A percentile compares a stretch with the other conserved stretches of the same genome.
phyloP scores from a whole-genome alignment of 345 rosid species.

The Arabis alpina region DNA sequence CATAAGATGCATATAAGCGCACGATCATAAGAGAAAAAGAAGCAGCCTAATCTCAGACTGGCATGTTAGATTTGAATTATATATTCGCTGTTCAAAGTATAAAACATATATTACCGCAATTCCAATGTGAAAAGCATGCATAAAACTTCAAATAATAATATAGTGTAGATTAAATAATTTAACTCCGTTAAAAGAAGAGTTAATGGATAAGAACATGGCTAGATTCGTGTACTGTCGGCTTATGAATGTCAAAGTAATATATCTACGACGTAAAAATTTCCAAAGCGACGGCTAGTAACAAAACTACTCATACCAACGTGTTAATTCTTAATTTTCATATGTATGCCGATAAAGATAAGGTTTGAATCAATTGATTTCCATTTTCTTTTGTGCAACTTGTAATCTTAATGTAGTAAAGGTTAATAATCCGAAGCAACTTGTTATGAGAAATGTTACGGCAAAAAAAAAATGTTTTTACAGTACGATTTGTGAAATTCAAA shows the following conservation, averaged over 20 bases:
- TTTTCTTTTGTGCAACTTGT: background rate
- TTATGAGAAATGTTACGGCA: too few relatives aligned
- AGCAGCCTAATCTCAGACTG: slow-evolving; percentile 6
- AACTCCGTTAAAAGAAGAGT: background rate
- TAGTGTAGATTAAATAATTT: background rate
- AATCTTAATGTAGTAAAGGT: too few relatives aligned
- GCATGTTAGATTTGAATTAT: slow-evolving; percentile 23
- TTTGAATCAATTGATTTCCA: slow-evolving; percentile 9
- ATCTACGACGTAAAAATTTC: slow-evolving; percentile 7
- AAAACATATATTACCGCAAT: background rate
- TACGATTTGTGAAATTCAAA: too few relatives aligned
- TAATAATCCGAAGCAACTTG: too few relatives aligned
- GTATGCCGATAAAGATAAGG: background rate
- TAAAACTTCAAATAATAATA: slow-evolving; percentile 15
- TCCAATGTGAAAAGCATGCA: slow-evolving; percentile 33
- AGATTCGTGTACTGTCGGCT: slow-evolving; percentile 15
- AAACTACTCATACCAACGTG: background rate
- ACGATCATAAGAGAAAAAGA: slow-evolving; percentile 10
- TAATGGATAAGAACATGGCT: slow-evolving; percentile 29
- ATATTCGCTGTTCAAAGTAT: slow-evolving; percentile 14
- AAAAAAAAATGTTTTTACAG: too few relatives aligned
- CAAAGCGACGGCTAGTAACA: slow-evolving; percentile 22
- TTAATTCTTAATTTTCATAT: slow-evolving; percentile 1
- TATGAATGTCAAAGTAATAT: slow-evolving; percentile 24
- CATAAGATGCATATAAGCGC: background rate